phyloP scores from a whole-genome alignment of 2,329 filamentous ascomycete species.

The Phoma sp. region DNA sequence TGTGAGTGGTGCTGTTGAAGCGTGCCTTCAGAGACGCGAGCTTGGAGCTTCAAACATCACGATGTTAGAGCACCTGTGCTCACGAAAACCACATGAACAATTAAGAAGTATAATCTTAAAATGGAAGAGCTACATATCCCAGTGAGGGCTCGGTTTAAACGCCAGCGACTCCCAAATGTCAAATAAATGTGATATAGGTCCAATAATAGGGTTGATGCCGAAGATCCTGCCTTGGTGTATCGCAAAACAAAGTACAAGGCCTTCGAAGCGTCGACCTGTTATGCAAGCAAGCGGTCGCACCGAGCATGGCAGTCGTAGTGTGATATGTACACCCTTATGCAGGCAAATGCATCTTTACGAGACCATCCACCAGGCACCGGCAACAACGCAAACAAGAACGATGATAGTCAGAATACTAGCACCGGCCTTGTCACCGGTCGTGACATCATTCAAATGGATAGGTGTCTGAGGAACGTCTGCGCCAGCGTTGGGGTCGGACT shows the following conservation, averaged over 20 bases:
- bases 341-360: constrained; percentile 27
- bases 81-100: not conserved
- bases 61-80: too few relatives aligned
- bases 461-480: constrained; percentile 39
- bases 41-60: too few relatives aligned
- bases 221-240: constrained; percentile 1
- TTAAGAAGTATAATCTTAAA: constrained; percentile 8
- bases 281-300: not conserved
- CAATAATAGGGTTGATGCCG: constrained; percentile 1
- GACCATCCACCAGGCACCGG: constrained; percentile 64
- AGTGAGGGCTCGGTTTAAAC: constrained; percentile 1
- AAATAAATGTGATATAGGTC: constrained; percentile 13
- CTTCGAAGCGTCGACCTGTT: not conserved
- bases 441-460: constrained; percentile 51
- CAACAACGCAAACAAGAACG: constrained; percentile 62
- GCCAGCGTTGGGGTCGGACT: constrained; percentile 55
- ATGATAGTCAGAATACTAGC: constrained; percentile 71
- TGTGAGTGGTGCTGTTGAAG: not conserved
- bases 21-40: not conserved
- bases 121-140: constrained; percentile 3
- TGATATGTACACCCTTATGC: not conserved
- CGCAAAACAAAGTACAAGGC: constrained; percentile 4
- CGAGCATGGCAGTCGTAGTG: not conserved
- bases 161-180: constrained; percentile 14
- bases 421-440: constrained; percentile 70